phyloP scores from a whole-genome alignment of 768 basidiomycete genomes.

The Boletus sp. region DNA sequence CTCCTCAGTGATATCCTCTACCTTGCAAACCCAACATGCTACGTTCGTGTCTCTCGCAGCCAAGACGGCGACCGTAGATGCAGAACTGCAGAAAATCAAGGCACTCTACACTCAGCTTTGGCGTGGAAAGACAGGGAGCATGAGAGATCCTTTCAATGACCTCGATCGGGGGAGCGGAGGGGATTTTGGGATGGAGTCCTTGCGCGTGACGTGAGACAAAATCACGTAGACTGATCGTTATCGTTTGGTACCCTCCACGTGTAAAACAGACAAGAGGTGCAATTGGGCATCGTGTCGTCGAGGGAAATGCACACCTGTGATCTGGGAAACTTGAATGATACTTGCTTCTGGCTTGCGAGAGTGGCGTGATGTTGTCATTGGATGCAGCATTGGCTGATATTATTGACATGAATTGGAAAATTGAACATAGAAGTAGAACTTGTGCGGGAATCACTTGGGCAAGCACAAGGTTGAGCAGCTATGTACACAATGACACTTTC shows the following conservation, averaged over 20 bases:
- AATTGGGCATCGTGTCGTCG: not conserved
- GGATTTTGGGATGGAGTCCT: conserved; percentile 43
- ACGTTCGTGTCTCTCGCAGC: conserved; percentile 75
- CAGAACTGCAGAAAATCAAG: conserved; percentile 75
- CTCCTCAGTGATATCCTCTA: conserved; percentile 62
- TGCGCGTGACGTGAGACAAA: conserved; percentile 19
- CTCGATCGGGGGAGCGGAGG: conserved; percentile 36
- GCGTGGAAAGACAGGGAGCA: conserved; percentile 77
- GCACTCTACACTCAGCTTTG: conserved; percentile 71
- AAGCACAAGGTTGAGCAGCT: not conserved
- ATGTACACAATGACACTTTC: not conserved
- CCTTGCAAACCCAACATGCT: conserved; percentile 75
- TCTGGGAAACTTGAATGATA: not conserved
- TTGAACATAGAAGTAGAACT: not conserved
- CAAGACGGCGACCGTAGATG: conserved; percentile 70
- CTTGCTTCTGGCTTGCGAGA: not conserved
- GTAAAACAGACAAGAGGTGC: too few species aligned
- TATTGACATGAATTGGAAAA: not conserved
- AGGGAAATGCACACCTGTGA: not conserved
- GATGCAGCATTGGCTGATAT: not conserved
- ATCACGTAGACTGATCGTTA: not conserved
- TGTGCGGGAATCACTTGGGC: not conserved
- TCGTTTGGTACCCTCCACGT: not conserved
- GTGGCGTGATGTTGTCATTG: not conserved
- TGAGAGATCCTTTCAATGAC: conserved; percentile 76